phyloP scores from a whole-genome alignment of 2,329 filamentous ascomycete species.

The Sphaerulina vaccinii region DNA sequence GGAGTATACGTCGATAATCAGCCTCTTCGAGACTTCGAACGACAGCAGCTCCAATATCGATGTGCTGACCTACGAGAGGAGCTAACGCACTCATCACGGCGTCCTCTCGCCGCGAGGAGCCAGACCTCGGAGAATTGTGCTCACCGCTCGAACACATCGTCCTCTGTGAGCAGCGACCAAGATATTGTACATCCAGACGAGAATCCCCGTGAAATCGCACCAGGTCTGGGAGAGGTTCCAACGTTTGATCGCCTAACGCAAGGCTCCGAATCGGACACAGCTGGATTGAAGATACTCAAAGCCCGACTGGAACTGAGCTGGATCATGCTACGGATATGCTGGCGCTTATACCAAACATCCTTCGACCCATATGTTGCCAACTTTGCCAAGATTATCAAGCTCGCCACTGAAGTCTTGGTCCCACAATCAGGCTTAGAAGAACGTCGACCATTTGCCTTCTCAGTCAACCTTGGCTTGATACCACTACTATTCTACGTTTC shows the following conservation, averaged over 20 bases:
- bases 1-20: not conserved
- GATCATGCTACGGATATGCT: not conserved
- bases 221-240: too few species aligned
- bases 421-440: not conserved
- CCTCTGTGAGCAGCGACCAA: not conserved
- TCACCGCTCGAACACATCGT: too few species aligned
- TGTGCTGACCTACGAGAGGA: too few species aligned
- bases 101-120: too few species aligned
- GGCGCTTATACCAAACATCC: not conserved
- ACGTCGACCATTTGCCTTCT: not conserved
- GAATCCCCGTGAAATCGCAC: too few species aligned
- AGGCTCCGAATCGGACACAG: too few species aligned
- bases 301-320: not conserved
- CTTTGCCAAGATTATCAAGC: not conserved
- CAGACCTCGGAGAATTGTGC: too few species aligned
- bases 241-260: too few species aligned
- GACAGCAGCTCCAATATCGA: not conserved
- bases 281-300: not conserved
- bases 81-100: too few species aligned
- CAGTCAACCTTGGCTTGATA: not conserved
- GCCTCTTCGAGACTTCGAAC: not conserved
- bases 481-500: not conserved
- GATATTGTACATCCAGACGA: not conserved
- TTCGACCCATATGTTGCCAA: not conserved
- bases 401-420: not conserved